A percentile compares a stretch with the other conserved stretches of the same genome.
Conservation (phyloP, 2,329 filamentous ascomycete genomes). For the Aspergillus proliferans region DNA sequence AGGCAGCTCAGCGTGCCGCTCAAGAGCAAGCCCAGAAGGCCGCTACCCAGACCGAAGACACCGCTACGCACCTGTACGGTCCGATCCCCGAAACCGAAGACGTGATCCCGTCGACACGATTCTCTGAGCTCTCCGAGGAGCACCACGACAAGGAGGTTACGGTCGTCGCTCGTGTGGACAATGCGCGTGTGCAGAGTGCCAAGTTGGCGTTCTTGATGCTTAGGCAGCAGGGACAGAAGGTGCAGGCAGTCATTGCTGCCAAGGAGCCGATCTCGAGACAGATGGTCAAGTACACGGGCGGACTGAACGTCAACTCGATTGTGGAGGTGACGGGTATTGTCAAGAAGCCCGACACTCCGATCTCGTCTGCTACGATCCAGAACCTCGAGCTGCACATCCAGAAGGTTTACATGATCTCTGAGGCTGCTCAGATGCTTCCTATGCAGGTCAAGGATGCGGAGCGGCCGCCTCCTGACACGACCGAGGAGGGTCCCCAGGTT, state of each 20-base stretch:
- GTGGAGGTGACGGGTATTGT: constrained; percentile 75
- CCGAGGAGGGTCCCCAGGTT: constrained; percentile 42
- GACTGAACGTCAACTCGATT: constrained; percentile 71
- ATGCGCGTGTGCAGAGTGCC: constrained; percentile 78
- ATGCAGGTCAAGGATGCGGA: constrained; percentile 54
- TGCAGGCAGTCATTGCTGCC: constrained; percentile 72
- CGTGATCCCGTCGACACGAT: constrained; percentile 53
- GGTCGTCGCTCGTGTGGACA: constrained; percentile 77
- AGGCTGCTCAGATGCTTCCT: constrained; percentile 55
- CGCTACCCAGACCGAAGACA: constrained; percentile 55
- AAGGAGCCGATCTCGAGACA: constrained; percentile 63
- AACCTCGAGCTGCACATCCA: constrained; percentile 80
- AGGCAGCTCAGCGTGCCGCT: constrained; percentile 64
- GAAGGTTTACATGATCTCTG: constrained; percentile 73
- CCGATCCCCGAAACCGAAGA: constrained; percentile 55
- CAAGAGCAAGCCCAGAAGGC: constrained; percentile 66
- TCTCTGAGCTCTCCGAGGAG: constrained; percentile 51
- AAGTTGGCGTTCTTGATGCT: constrained; percentile 90
- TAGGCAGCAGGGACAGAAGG: constrained; percentile 67
- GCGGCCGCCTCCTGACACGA: constrained; percentile 38
- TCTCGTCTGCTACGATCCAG: constrained; percentile 78
- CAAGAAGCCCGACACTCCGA: constrained; percentile 74
- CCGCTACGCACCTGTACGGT: constrained; percentile 71
- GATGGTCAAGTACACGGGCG: constrained; percentile 89
- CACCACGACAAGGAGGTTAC: constrained; percentile 65